Evolutionary conservation across 192 early-diverging fungal genomes (phyloP), one percentile per base, ranked within the genome.

Genomic region (Mortierella claussenii): DNA sequence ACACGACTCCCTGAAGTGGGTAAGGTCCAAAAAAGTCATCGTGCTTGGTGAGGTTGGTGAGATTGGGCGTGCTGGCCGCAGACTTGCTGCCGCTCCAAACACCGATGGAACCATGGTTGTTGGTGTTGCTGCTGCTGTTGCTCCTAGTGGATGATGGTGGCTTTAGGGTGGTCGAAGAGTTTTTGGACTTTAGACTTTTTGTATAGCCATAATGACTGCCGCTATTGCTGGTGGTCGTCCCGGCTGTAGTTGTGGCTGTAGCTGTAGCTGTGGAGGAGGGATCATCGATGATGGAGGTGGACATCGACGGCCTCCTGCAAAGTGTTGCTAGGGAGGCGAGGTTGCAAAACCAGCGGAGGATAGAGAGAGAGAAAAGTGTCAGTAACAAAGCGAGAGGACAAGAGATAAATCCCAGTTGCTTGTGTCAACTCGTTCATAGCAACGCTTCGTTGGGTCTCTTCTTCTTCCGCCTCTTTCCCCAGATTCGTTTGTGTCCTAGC

Each of bases 41-140:
- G 24, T 49, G 42, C 27, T 48, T 42, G 37, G 20, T 51, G 0
- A 59, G 17, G 12, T 69, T 51, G 8, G 58, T 36, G 2, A 62
- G 68, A 30, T 69, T 69, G 33, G 76, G 65, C 11, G 65, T 69
- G 37, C 54, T 69, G 18, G 76, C 65, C 1, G 74, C 58, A 33
- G 65, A 50, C 23, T 68, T 78, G 34, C 46, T 69, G 10, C 52
- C 46, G 23, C 50, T 44, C 59, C 74, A 68, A 28, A 55, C 15
- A 10, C 65, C 65, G 43, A 68, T 61, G 0, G 58, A 63, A 13
- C 21, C 60, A 15, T 54, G 37, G 44, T 58, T 36, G 23, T 68
- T 27, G 34, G 49, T 34, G 27, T 46, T n/a, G 55, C 32, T 4
- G 24, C 28, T 48, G 60, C 36, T 12, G 20, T 30, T 53, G 28